A percentile compares a stretch with the other conserved stretches of the same genome.
These are phyloP conservation scores for Chrysanthemum seticuspe DNA, from an alignment of 129 eudicot species.

Conservation along the genomic window DNA sequence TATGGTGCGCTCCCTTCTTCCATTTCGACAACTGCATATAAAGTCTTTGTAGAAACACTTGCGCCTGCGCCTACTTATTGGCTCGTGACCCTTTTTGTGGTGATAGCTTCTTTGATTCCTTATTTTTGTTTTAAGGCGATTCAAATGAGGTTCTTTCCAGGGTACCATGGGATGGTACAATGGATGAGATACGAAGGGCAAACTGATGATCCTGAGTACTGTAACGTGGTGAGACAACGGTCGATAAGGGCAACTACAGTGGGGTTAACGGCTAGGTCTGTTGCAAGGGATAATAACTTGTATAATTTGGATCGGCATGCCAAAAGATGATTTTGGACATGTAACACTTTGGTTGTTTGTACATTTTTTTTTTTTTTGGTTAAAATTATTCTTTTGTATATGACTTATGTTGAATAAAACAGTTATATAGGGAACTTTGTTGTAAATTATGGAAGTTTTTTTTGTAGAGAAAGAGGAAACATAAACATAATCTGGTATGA, in stretches of 20 bases:
- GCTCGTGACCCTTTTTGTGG: conserved; percentile 45
- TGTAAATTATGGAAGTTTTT: background rate
- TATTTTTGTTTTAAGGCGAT: conserved; percentile 41
- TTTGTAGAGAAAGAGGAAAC: no score
- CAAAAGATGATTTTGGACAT: conserved; percentile 17
- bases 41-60: conserved; percentile 44
- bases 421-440: background rate
- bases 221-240: conserved; percentile 38
- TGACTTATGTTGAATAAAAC: no score
- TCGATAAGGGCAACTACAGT: conserved; percentile 31
- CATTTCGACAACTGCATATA: conserved; percentile 46
- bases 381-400: no score
- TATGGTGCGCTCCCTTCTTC: conserved; percentile 41
- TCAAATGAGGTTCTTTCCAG: conserved; percentile 51
- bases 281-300: conserved; percentile 33
- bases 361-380: background rate
- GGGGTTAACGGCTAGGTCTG: conserved; percentile 46
- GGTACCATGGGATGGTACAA: conserved; percentile 51
- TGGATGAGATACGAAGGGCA: conserved; percentile 46
- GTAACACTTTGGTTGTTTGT: conserved; percentile 3
- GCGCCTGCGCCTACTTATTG: conserved; percentile 47
- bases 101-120: conserved; percentile 39
- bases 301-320: conserved; percentile 25
- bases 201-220: conserved; percentile 35
- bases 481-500: no score